Conservation (phyloP, 2,329 filamentous ascomycete genomes). For the Stemphylium vesicarium region DNA sequence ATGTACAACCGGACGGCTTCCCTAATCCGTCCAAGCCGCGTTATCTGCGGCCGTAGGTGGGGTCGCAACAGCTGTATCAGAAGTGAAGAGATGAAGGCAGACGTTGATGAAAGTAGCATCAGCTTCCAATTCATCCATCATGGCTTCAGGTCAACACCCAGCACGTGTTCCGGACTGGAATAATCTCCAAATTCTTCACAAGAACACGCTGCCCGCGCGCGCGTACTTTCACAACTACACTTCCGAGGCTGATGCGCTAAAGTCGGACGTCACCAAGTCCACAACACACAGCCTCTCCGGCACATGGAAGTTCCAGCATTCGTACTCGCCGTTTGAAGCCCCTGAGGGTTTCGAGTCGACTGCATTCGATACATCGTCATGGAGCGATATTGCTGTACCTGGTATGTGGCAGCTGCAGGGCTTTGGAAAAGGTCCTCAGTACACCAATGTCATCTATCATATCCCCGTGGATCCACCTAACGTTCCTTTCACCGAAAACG, state of each 20-base stretch:
- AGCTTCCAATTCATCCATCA: constrained; percentile 14
- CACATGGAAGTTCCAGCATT: constrained; percentile 50
- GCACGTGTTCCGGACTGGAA: constrained; percentile 63
- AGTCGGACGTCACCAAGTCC: constrained; percentile 44
- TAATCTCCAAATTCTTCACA: constrained; percentile 66
- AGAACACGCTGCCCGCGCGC: constrained; percentile 64
- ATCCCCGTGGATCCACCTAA: constrained; percentile 70
- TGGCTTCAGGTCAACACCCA: constrained; percentile 32
- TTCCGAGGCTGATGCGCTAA: constrained; percentile 57
- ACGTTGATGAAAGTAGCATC: background rate
- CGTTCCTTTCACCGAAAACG: constrained; percentile 66
- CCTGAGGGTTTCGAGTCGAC: constrained; percentile 42
- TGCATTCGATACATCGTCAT: constrained; percentile 49
- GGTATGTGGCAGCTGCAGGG: constrained; percentile 75
- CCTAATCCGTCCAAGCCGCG: constrained; percentile 23
- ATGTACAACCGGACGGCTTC: constrained; percentile 27
- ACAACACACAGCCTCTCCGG: constrained; percentile 43
- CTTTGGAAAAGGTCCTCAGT: constrained; percentile 67
- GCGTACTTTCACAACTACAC: constrained; percentile 64
- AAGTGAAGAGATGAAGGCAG: background rate
- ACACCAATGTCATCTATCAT: constrained; percentile 72
- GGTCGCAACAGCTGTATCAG: constrained; percentile 7
- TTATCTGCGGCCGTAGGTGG: constrained; percentile 5
- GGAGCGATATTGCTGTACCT: constrained; percentile 65
- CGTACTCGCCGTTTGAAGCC: constrained; percentile 46